Evolutionary conservation across 345 rosid species (phyloP).

Genomic region (Hypericum androsaemum): DNA sequence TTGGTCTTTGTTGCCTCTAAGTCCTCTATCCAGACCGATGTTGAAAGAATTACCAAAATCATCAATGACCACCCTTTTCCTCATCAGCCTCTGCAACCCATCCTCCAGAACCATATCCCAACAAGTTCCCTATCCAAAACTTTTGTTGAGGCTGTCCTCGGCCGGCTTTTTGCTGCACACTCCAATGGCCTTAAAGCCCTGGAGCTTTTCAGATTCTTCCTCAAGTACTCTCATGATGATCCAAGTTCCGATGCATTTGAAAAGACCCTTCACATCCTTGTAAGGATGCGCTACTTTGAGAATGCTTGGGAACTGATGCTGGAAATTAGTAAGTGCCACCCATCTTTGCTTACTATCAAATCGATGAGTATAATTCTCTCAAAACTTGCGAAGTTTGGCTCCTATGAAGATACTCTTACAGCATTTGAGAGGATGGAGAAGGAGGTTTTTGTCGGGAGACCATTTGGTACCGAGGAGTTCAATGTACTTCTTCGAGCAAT

Average conservation of each 20-base stretch:
- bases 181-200: slow-evolving; percentile 83
- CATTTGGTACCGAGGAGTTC: slow-evolving; percentile 59
- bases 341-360: slow-evolving; percentile 48
- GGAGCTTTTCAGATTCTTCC: slow-evolving; percentile 56
- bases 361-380: slow-evolving; percentile 75
- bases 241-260: slow-evolving; percentile 64
- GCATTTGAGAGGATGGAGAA: slow-evolving; percentile 63
- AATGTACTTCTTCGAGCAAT: slow-evolving; percentile 72
- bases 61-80: slow-evolving; percentile 81
- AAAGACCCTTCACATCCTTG: slow-evolving; percentile 71
- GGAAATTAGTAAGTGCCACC: slow-evolving; percentile 29
- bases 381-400: slow-evolving; percentile 49
- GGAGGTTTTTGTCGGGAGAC: slow-evolving; percentile 37
- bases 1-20: not conserved
- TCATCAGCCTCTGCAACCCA: slow-evolving; percentile 40
- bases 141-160: slow-evolving; percentile 59
- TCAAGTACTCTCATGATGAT: slow-evolving; percentile 22
- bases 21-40: slow-evolving; percentile 13
- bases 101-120: slow-evolving; percentile 33
- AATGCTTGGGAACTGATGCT: slow-evolving; percentile 77
- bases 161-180: slow-evolving; percentile 78
- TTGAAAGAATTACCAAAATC: slow-evolving; percentile 41
- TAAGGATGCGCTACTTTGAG: slow-evolving; percentile 75
- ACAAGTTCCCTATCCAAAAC: slow-evolving; percentile 23
- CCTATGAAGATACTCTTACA: slow-evolving; percentile 59